Base-by-base conservation (phyloP, 805 yeast species). In the Candida palmyrensis region DNA sequence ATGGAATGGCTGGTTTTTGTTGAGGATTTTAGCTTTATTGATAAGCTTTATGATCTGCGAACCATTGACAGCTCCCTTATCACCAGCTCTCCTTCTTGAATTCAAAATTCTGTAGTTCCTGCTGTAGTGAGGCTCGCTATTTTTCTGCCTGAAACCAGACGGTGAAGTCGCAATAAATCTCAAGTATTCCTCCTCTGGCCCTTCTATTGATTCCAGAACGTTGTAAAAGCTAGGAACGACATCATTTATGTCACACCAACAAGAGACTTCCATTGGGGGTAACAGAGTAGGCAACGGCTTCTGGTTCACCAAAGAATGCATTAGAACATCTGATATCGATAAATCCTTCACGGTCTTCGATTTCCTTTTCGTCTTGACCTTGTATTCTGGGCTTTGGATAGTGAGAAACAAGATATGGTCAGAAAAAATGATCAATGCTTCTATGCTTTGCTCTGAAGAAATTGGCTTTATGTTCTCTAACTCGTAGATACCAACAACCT, bases 221-320 rank as follows among this genome's bases (percentile, higher is more conserved):
- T 57, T 44, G 45, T 67, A 68, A 32, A 73, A 65, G 3, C 76
- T 64, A 4, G 76, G 74, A 14, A 69, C 55, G 2, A 82, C 62
- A 20, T 77, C 72, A 21, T 70, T 68, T 6, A 88, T 75, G 9
- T 68, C 65, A 18, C 81, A 71, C 84, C 92, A 86, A 3, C 73
- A 68, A 9, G 63, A 66, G 5, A 89, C 96, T 39, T 61, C 64
- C 65, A 90, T 66, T 18, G 65, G 62, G 0, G 97, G 96, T 12
- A 88, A 59, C 25, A 73, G 66, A 3, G 49, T 43, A 37, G 72
- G 58, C 26, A 90, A 66, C 0, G 95, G 92, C 16, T 79, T 80
- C 47, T 86, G 94, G 51, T 90, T 90, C 19, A 84, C 76, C 50
- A 90, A 66, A 0, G 96, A 86, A 48, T 89, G 95, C 95, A 89